phyloP scores from a whole-genome alignment of 441 rosid genomes.

The Populus tomentosa region DNA sequence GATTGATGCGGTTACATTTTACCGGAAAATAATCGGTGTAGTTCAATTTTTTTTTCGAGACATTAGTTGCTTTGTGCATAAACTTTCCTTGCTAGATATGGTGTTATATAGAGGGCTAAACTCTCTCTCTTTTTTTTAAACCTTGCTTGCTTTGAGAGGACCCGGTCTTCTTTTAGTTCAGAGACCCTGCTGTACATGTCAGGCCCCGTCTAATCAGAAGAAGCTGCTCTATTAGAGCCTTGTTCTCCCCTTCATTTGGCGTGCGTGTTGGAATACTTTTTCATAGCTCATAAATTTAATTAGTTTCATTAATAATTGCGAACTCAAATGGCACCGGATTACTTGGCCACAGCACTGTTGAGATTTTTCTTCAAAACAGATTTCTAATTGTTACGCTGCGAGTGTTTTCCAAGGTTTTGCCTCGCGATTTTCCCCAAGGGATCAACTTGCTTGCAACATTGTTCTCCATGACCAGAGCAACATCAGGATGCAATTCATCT shows the following conservation, averaged over 20 bases:
- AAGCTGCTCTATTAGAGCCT: slow-evolving; percentile 20
- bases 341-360: too few relatives aligned
- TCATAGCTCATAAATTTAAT: too few relatives aligned
- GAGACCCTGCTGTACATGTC: slow-evolving; percentile 33
- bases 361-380: slow-evolving; percentile 12
- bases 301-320: too few relatives aligned
- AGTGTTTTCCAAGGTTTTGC: slow-evolving; percentile 50
- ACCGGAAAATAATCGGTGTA: slow-evolving; percentile 15
- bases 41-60: slow-evolving; percentile 6
- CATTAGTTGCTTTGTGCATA: slow-evolving; percentile 28
- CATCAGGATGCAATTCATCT: slow-evolving; percentile 66
- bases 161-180: slow-evolving; percentile 17
- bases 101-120: neutral
- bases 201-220: slow-evolving; percentile 20
- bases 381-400: slow-evolving; percentile 26
- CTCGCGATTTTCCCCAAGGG: slow-evolving; percentile 47
- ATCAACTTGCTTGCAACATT: slow-evolving; percentile 60
- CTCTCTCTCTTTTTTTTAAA: neutral
- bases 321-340: too few relatives aligned
- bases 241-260: neutral
- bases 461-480: slow-evolving; percentile 58
- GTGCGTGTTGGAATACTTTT: neutral
- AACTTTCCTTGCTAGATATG: slow-evolving; percentile 13
- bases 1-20: slow-evolving; percentile 33
- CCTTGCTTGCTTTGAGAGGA: slow-evolving; percentile 18